phyloP scores from a whole-genome alignment of 2,329 filamentous ascomycete species.

The Cadophora sp. region DNA sequence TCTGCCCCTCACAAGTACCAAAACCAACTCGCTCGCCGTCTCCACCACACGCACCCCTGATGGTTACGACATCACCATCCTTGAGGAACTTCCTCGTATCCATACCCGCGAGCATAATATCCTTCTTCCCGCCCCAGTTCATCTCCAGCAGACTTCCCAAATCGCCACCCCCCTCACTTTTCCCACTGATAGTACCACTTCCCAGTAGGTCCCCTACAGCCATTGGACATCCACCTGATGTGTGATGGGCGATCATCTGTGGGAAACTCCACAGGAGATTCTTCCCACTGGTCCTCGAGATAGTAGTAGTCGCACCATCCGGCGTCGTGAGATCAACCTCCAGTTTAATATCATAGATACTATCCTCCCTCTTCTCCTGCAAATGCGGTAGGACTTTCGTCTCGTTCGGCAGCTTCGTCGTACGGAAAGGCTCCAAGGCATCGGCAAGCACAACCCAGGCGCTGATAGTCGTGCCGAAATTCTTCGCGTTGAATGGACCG shows the following conservation, averaged over 20 bases:
- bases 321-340: slow-evolving; percentile 67
- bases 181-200: slow-evolving; percentile 79
- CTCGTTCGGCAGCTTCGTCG: slow-evolving; percentile 60
- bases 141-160: slow-evolving; percentile 77
- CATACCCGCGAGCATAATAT: slow-evolving; percentile 66
- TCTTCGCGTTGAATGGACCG: slow-evolving; percentile 85
- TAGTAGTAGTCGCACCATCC: slow-evolving; percentile 59
- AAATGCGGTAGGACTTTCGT: slow-evolving; percentile 66
- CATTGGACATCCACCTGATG: slow-evolving; percentile 77
- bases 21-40: slow-evolving; percentile 76
- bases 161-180: slow-evolving; percentile 52
- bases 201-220: slow-evolving; percentile 77
- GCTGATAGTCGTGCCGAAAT: slow-evolving; percentile 79
- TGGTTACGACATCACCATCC: slow-evolving; percentile 74
- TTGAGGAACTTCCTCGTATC: slow-evolving; percentile 75
- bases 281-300: slow-evolving; percentile 66
- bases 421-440: slow-evolving; percentile 73
- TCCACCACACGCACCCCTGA: slow-evolving; percentile 71
- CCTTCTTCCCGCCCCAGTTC: slow-evolving; percentile 70
- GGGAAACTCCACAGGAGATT: slow-evolving; percentile 83
- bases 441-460: slow-evolving; percentile 82
- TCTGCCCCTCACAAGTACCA: slow-evolving; percentile 72
- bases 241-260: slow-evolving; percentile 83
- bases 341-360: slow-evolving; percentile 72
- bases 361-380: slow-evolving; percentile 62